Conservation (phyloP, 495 filamentous ascomycete genomes). For the Neurospora sp. region DNA sequence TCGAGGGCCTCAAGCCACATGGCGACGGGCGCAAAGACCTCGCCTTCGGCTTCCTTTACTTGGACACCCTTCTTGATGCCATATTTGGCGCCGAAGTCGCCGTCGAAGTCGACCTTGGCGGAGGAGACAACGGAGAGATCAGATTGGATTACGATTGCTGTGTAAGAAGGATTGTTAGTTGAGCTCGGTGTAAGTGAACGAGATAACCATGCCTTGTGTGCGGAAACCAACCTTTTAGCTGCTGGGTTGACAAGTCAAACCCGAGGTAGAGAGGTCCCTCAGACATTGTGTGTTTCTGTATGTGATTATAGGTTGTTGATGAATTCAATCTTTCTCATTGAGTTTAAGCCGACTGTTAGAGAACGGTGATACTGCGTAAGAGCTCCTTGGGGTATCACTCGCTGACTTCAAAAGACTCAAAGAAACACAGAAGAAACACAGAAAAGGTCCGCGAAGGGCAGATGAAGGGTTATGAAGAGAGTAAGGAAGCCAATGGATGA, state of each 20-base stretch:
- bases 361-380: background rate
- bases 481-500: background rate
- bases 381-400: background rate
- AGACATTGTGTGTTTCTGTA: conserved; percentile 24
- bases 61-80: conserved; percentile 80
- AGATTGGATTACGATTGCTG: conserved; percentile 70
- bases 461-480: background rate
- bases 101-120: conserved; percentile 66
- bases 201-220: background rate
- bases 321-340: background rate
- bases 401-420: background rate
- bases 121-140: conserved; percentile 65
- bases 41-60: conserved; percentile 66
- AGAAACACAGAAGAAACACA: background rate
- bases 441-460: background rate
- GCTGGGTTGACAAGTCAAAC: conserved; percentile 94
- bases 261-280: conserved; percentile 69
- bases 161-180: background rate
- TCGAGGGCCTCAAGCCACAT: conserved; percentile 93
- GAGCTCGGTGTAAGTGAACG: background rate
- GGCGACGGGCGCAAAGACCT: conserved; percentile 86
- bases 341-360: no score
- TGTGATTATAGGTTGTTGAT: background rate
- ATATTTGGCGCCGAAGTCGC: conserved; percentile 67
- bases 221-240: conserved; percentile 63